phyloP scores from a whole-genome alignment of 2,329 filamentous ascomycete genomes.

The Septoria linicola region DNA sequence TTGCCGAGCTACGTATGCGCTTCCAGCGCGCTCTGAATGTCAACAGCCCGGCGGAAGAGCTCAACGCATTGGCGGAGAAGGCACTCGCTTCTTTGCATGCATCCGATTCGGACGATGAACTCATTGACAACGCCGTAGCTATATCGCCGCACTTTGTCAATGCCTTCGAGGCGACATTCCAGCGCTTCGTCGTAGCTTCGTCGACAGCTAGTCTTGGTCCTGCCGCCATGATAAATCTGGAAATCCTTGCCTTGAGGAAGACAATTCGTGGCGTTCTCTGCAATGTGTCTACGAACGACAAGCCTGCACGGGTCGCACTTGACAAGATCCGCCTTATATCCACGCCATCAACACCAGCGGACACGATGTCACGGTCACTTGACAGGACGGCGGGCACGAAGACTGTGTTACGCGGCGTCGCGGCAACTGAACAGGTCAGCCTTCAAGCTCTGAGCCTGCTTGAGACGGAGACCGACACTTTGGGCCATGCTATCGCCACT shows the following conservation, averaged over 20 bases:
- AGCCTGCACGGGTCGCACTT: not conserved
- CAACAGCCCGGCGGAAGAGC: conserved; percentile 16
- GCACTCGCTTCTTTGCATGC: conserved; percentile 22
- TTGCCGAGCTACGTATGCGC: conserved; percentile 30
- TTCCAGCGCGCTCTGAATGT: conserved; percentile 29
- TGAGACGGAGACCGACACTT: conserved; percentile 41
- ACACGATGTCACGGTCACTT: not conserved
- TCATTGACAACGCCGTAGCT: conserved; percentile 8
- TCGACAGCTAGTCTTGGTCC: not conserved
- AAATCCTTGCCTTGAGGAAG: conserved; percentile 18
- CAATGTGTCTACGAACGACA: not conserved
- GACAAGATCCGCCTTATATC: conserved; percentile 16
- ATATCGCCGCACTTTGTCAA: conserved; percentile 45
- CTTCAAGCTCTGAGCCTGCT: conserved; percentile 44
- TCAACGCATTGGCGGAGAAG: conserved; percentile 23
- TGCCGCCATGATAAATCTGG: conserved; percentile 14
- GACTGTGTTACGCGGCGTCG: conserved; percentile 9
- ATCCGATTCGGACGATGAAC: conserved; percentile 5
- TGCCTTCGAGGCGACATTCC: conserved; percentile 50
- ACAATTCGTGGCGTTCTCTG: conserved; percentile 9
- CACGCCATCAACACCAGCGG: conserved; percentile 7
- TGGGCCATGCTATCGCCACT: conserved; percentile 40
- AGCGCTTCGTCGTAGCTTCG: conserved; percentile 27
- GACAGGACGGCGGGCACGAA: not conserved
- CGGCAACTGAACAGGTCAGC: conserved; percentile 38